Base-by-base conservation (phyloP, 148 eudicot species). In the Limonium bicolor region DNA sequence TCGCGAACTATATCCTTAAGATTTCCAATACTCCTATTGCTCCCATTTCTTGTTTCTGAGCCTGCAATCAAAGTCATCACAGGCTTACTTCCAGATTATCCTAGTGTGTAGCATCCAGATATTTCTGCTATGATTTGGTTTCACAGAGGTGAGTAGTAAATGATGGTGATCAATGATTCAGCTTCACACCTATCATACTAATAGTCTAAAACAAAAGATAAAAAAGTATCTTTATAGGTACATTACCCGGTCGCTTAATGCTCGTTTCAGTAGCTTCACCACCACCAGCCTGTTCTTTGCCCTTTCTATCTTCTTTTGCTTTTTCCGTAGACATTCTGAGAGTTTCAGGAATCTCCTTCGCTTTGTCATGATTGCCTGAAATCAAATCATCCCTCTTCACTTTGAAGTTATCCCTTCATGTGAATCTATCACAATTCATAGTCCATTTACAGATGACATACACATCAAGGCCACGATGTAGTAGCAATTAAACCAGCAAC, bases 261-360 rank as follows among this genome's bases (percentile, higher is more conserved):
- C 32, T 46, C 50, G 38, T 48, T 24, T 29, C 54, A 26, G 3
- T 42, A 21, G 14, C 41, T 55, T 36, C 31, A 15, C 15, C 32
- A 7, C 38, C 47, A n/a, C 43, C 55, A 5, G 35, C 17, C 13
- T 29, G 14, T 40, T 37, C 67, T 37, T 49, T 42, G 27, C 27
- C 51, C 27, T 44, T 50, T 40, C 50, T 55, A 27, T 54, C 54
- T 41, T 59, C 65, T 45, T 45, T 27, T 2, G 49, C 54, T 24
- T 65, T 61, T 45, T 70, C 75, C 70, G 54, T 48, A 14, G 56
- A 56, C 33, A 57, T 22, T 34, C 51, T 56, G 16, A 56, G 36
- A 28, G 69, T 60, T 13, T 63, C 51, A 14, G 70, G 66, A 41
- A 64, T 54, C 50, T 48, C 64, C 18, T 54, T 37, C 22, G 31